These are phyloP conservation scores for Psidium guajava DNA, from an alignment of 345 rosid species.

Conservation along the genomic window DNA sequence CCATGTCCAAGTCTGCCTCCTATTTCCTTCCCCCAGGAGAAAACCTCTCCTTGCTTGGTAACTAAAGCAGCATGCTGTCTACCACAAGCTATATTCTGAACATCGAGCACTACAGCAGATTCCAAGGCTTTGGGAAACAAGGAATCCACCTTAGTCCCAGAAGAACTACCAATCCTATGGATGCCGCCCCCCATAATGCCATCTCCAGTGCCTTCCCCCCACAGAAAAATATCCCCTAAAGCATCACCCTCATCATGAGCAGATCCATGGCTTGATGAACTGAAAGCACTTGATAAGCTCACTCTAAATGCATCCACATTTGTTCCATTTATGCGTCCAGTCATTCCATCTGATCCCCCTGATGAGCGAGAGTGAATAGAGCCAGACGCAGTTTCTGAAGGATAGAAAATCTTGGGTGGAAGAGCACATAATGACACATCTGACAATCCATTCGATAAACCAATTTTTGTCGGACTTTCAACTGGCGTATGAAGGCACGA, in stretches of 20 bases:
- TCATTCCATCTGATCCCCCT: conserved; percentile 59
- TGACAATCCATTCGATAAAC: conserved; percentile 48
- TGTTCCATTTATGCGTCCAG: conserved; percentile 31
- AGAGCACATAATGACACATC: conserved; percentile 48
- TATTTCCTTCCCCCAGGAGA: conserved; percentile 70
- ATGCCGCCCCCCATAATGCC: conserved; percentile 64
- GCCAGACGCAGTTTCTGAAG: conserved; percentile 49
- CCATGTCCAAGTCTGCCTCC: conserved; percentile 85
- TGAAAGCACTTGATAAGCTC: conserved; percentile 77
- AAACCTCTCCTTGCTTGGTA: conserved; percentile 70
- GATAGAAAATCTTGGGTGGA: conserved; percentile 45
- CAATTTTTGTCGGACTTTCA: conserved; percentile 53
- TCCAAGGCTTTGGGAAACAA: conserved; percentile 60
- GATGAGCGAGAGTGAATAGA: conserved; percentile 61
- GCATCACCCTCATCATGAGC: conserved; percentile 78
- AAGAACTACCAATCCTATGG: conserved; percentile 31
- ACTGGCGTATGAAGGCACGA: conserved; percentile 45
- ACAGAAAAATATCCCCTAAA: conserved; percentile 66
- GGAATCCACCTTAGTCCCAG: conserved; percentile 47
- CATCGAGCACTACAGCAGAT: conserved; percentile 65
- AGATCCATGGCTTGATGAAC: conserved; percentile 77
- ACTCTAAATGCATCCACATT: conserved; percentile 65
- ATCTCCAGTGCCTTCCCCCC: conserved; percentile 77
- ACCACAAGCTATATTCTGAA: conserved; percentile 79
- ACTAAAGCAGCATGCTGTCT: conserved; percentile 57